Percentiles rank a stretch among this genome's conserved stretches.
Conservation (phyloP, 2,329 filamentous ascomycete genomes). For the Malbranchea zuffiana region DNA sequence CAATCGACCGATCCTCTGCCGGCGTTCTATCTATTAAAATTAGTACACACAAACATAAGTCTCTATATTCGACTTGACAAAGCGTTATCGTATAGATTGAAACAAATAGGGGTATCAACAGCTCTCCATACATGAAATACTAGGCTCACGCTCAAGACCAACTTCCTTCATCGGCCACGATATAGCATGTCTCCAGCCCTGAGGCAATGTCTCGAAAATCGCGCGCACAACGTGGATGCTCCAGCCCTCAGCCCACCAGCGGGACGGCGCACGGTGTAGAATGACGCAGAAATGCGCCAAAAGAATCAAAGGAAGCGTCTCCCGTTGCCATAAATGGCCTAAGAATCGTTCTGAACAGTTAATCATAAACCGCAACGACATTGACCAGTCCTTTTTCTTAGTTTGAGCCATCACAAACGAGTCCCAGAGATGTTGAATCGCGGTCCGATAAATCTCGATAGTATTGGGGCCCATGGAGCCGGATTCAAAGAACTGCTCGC, state of each 20-base stretch:
- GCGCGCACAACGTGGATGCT: constrained; percentile 11
- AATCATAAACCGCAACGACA: constrained; percentile 13
- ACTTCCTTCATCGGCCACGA: constrained; percentile 13
- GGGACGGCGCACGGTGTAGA: constrained; percentile 14
- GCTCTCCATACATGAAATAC: too few species aligned
- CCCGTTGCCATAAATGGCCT: constrained; percentile 22
- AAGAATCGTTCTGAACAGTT: constrained; percentile 17
- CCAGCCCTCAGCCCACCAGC: constrained; percentile 18
- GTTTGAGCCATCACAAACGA: constrained; percentile 15
- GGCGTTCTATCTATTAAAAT: too few species aligned
- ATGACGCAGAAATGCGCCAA: constrained; percentile 31
- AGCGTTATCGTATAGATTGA: too few species aligned
- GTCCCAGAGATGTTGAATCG: constrained; percentile 13
- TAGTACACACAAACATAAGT: too few species aligned
- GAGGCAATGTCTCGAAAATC: constrained; percentile 9
- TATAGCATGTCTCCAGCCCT: constrained; percentile 10
- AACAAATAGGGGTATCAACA: too few species aligned
- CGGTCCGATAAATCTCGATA: constrained; percentile 2
- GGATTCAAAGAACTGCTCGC: background rate
- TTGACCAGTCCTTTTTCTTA: constrained; percentile 13
- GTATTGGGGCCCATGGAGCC: background rate
- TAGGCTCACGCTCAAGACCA: constrained; percentile 3
- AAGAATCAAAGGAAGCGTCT: constrained; percentile 26
- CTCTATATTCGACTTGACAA: too few species aligned
- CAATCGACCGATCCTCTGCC: too few species aligned